Evolutionary conservation across 495 filamentous ascomycete genomes (phyloP), one percentile per base, ranked within the genome.

Genomic region (Glarea lozoyensis): DNA sequence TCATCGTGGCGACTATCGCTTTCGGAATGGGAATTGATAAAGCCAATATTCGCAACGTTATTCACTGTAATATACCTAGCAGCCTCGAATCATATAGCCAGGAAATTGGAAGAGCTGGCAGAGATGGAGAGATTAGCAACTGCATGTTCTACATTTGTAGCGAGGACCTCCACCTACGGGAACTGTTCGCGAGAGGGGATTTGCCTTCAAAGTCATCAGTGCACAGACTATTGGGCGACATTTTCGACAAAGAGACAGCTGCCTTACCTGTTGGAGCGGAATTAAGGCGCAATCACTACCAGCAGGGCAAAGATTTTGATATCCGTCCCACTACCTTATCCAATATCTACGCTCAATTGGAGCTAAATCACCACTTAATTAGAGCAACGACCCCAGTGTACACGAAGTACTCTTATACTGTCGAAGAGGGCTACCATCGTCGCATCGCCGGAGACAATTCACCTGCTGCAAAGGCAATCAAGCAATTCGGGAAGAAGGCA

Each of bases 21-120:
- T 78, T 79, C 27, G 73, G 73, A 12, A 76, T 78, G 73, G 73
- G 73, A 1, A 75, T 78, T 20, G 73, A 78, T 45, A 79, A 79
- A 49, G 27, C 72, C 0, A 60, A 76, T 38, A 77, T 79, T 32
- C 60, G 75, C n/a, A 77, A 75, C 40, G 58, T 79, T 22, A 55
- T 78, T 6, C 73, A 79, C 44, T 76, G 68, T 52, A 65, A 72
- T 42, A 57, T 78, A 5, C 65, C 75, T 0, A 66, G 62, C 29
- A 70, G 69, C 19, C 54, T 79, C 5, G 75, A 79, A 47, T 72
- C 71, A 16, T 79, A 78, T 40, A 76, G 71, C 37, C 74, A 78
- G 43, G 72, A 78, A 49, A 69, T 79, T 46, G 75, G 75, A 2
- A 66, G 75, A 45, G 73, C 75, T 3, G 75, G 75, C 12, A 58